Conservation (phyloP, 139 green algal species). For the Tetratostichococcus sp. region DNA sequence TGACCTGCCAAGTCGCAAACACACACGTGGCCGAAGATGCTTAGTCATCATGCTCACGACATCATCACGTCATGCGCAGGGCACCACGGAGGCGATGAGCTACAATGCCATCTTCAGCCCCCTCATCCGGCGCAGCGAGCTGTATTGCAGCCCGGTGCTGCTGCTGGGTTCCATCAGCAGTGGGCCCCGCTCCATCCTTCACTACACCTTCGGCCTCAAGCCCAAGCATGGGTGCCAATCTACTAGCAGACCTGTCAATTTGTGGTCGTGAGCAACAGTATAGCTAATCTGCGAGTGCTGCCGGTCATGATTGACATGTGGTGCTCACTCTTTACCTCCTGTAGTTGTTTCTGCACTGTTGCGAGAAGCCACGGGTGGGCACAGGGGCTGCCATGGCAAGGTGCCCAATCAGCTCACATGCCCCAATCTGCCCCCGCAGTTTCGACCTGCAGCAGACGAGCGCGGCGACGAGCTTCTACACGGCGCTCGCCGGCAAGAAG, state of each 20-base stretch:
- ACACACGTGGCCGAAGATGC: no score
- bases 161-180: slow-evolving; percentile 47
- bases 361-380: no score
- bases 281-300: no score
- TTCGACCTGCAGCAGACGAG: not conserved
- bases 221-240: not conserved
- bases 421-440: not conserved
- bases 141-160: slow-evolving; percentile 47
- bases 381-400: no score
- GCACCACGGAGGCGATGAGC: slow-evolving; percentile 35
- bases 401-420: no score
- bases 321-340: no score
- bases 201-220: slow-evolving; percentile 14
- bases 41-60: no score
- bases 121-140: slow-evolving; percentile 30
- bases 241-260: no score
- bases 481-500: slow-evolving; percentile 46
- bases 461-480: slow-evolving; percentile 23
- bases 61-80: slow-evolving; percentile 2
- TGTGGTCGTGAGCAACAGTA: no score
- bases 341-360: no score
- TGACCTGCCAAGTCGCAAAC: no score
- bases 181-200: slow-evolving; percentile 28
- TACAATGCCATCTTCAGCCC: slow-evolving; percentile 51
- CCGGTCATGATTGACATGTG: no score